These are phyloP conservation scores for Aspergillus pseudotamarii DNA, from an alignment of 2,329 filamentous ascomycete species.

Conservation along the genomic window DNA sequence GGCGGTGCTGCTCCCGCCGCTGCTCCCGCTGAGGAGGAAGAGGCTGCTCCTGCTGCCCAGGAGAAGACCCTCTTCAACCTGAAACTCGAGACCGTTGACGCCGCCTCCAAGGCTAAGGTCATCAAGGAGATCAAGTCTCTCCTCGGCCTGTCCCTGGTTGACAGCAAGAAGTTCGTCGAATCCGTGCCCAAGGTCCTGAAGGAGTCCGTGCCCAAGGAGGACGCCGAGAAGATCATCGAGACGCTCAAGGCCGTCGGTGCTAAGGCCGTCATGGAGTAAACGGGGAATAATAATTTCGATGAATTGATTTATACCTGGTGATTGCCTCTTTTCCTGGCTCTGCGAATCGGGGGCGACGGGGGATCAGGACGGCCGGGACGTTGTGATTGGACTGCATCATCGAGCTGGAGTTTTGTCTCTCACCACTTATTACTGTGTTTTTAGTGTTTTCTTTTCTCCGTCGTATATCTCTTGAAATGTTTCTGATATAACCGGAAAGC, in stretches of 20 bases:
- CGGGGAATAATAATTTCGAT: slow-evolving; percentile 11
- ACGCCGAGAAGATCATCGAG: slow-evolving; percentile 97
- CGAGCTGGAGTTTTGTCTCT: slow-evolving; percentile 27
- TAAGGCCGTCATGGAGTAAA: slow-evolving; percentile 87
- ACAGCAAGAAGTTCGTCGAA: slow-evolving; percentile 99
- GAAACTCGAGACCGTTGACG: slow-evolving; percentile 89
- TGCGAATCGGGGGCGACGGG: slow-evolving; percentile 10
- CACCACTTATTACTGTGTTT: slow-evolving; percentile 17
- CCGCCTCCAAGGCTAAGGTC: slow-evolving; percentile 90
- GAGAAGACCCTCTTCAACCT: slow-evolving; percentile 98
- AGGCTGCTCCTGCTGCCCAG: slow-evolving; percentile 83
- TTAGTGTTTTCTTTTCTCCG: slow-evolving; percentile 22
- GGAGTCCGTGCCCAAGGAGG: slow-evolving; percentile 98
- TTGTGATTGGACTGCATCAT: slow-evolving; percentile 28
- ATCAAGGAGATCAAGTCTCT: slow-evolving; percentile 99
- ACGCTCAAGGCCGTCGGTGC: slow-evolving; percentile 91
- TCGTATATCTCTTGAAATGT: slow-evolving; percentile 24
- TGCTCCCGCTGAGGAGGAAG: slow-evolving; percentile 70
- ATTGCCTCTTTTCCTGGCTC: slow-evolving; percentile 4
- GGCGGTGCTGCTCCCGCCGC: slow-evolving; percentile 63
- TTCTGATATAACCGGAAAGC: slow-evolving; percentile 25
- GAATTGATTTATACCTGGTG: slow-evolving; percentile 14
- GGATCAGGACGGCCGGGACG: slow-evolving; percentile 18
- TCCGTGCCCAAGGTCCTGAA: slow-evolving; percentile 98
- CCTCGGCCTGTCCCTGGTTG: slow-evolving; percentile 92